Base-by-base conservation (phyloP, 108 stramenopile genomes). In the Conticribra weissflogii region DNA sequence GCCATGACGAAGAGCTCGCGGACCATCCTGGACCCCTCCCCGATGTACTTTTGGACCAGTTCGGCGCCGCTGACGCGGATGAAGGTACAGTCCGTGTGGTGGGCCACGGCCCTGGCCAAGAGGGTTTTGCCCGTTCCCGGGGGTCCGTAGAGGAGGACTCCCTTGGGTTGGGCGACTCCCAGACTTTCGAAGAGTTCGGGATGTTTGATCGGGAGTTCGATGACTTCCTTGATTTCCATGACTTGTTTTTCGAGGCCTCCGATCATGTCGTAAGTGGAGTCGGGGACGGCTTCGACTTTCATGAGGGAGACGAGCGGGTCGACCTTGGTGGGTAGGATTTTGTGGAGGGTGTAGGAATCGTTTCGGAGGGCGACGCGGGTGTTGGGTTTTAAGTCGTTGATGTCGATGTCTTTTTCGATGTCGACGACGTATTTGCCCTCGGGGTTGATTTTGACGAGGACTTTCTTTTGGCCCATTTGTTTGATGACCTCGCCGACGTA, bases 41-140 rank as follows among this genome's bases (percentile, higher is more conserved):
- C 99, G 57, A 99, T 99, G 85, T 99, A 99, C 83, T 99, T 99
- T 83, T 99, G 98, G 34, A 99, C 99, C 30, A 99, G 81, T 70
- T 99, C 99, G 15, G 99, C 95, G 25, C 99, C 99, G 41, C 90
- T 92, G 44, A 99, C 98, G 46, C 99, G 96, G 79, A 99, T 98
- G 75, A 99, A 99, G 63, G 99, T 99, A 86, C 98, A 99, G 73
- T 99, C 99, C 24, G 99, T 99, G 83, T 99, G 98, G 79, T 99
- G 98, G 0, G 98, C 99, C 50, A 99, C 99, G 28, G 98, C 98
- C 41, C 98, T 79, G n/a, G 99, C 99, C 75, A 99, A 68, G 1
- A 99, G 83, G 0, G 99, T 99, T 86, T 99, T 99, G n/a, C 99
- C 99, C 16, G 99, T 99, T 52, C 99, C 99, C 0, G 99, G 99